A percentile compares a stretch with the other conserved stretches of the same genome.
Evolutionary conservation across 129 eudicot species (phyloP).

Genomic region (Arctium minus): DNA sequence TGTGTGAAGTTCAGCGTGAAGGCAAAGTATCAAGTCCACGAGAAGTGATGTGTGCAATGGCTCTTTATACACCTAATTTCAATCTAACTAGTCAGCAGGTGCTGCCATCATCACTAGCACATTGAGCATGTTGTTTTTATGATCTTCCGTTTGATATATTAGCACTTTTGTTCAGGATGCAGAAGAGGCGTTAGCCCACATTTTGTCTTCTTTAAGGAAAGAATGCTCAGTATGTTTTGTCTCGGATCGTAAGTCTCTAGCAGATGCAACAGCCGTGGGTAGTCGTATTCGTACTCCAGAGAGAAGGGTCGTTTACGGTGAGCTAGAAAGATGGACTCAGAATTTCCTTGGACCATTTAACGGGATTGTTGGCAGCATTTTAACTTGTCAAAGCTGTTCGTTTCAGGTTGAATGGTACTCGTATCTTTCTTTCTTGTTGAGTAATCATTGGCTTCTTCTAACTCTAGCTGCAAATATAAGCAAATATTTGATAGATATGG

Average conservation of each 20-base stretch:
- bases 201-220: constrained; percentile 82
- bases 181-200: constrained; percentile 85
- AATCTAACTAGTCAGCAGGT: constrained; percentile 85
- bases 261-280: constrained; percentile 45
- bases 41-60: constrained; percentile 74
- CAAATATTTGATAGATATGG: neutral
- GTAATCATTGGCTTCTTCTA: neutral
- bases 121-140: neutral
- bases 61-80: constrained; percentile 57
- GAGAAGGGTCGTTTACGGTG: constrained; percentile 30
- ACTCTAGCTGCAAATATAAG: neutral
- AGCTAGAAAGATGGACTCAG: constrained; percentile 64
- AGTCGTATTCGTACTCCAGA: constrained; percentile 46
- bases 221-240: constrained; percentile 60
- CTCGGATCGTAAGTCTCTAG: constrained; percentile 40
- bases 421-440: constrained; percentile 26
- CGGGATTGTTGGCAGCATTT: constrained; percentile 78
- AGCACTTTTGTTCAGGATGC: constrained; percentile 71
- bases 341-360: constrained; percentile 82
- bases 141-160: neutral
- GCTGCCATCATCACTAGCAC: neutral
- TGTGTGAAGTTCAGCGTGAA: constrained; percentile 45
- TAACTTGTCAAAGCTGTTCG: constrained; percentile 81
- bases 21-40: constrained; percentile 59
- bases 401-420: constrained; percentile 90